Percentiles rank a stretch among this genome's conserved stretches.
Evolutionary conservation across 2,329 filamentous ascomycete genomes (phyloP).

Genomic region (Epichloe sibirici): DNA sequence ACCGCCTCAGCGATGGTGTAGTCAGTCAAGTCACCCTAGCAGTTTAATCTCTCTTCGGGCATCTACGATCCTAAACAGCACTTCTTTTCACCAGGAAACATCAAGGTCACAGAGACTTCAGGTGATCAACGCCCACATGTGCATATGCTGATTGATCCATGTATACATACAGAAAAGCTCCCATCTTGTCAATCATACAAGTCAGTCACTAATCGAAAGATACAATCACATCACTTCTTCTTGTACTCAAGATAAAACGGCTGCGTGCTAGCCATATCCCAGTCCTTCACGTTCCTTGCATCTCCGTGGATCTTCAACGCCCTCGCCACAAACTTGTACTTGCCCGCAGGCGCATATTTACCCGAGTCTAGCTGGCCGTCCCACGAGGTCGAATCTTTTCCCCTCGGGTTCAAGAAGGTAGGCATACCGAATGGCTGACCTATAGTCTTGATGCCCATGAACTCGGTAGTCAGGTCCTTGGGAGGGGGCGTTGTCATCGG

Average conservation of each 20-base stretch:
- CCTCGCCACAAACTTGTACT: conserved; percentile 34
- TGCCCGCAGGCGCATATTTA: conserved; percentile 31
- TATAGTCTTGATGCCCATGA: conserved; percentile 25
- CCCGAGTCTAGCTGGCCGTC: conserved; percentile 33
- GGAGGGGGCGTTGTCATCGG: conserved; percentile 19
- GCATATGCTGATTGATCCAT: no score
- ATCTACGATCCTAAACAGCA: no score
- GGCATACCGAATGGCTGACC: conserved; percentile 31
- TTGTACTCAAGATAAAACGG: conserved; percentile 31
- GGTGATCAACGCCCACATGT: no score
- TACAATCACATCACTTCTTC: neutral
- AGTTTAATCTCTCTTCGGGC: no score
- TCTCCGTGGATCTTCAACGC: conserved; percentile 39
- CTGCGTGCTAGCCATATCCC: conserved; percentile 29
- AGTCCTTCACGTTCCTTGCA: conserved; percentile 26
- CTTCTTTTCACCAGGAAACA: no score
- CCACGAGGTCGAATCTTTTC: conserved; percentile 20
- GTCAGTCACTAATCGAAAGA: neutral
- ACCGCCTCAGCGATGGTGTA: no score
- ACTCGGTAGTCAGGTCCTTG: conserved; percentile 15
- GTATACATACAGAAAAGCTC: no score
- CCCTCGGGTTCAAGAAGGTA: conserved; percentile 16
- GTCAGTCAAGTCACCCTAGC: no score
- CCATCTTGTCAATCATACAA: neutral
- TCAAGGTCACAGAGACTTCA: no score